A percentile compares a stretch with the other conserved stretches of the same genome.
These are phyloP conservation scores for Penicillium roqueforti DNA, from an alignment of 495 filamentous ascomycete genomes.

Conservation along the genomic window DNA sequence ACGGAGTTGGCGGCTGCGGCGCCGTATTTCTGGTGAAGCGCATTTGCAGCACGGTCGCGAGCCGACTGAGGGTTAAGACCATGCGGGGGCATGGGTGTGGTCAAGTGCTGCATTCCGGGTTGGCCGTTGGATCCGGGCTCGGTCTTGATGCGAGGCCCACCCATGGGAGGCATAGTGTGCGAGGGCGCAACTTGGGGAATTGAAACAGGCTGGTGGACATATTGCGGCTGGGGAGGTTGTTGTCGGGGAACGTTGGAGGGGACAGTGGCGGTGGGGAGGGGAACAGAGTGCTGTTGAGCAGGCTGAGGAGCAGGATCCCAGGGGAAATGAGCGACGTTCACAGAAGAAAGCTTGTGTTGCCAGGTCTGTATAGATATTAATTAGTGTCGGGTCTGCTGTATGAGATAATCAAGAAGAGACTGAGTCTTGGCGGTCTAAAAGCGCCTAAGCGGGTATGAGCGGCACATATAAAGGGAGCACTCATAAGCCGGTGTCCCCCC, in stretches of 20 bases:
- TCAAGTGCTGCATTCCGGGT: conserved; percentile 38
- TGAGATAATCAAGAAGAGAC: conserved; percentile 12
- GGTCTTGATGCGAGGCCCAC: conserved; percentile 60
- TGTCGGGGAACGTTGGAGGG: conserved; percentile 57
- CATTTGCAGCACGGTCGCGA: conserved; percentile 60
- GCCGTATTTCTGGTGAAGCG: conserved; percentile 68
- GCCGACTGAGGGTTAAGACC: conserved; percentile 49
- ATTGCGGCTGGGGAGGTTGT: conserved; percentile 30
- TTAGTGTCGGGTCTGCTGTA: conserved; percentile 12
- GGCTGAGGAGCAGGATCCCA: conserved; percentile 77
- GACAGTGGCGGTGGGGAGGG: conserved; percentile 47
- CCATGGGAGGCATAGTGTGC: conserved; percentile 23
- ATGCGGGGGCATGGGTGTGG: conserved; percentile 33
- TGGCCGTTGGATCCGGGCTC: conserved; percentile 61
- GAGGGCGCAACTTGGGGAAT: conserved; percentile 32
- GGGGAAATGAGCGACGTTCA: conserved; percentile 81
- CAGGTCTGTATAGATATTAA: conserved; percentile 61
- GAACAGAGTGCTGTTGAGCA: conserved; percentile 38
- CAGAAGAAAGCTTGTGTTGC: conserved; percentile 81
- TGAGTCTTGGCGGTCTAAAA: conserved; percentile 30
- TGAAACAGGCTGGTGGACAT: conserved; percentile 29
- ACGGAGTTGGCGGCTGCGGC: conserved; percentile 65
- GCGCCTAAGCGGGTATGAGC: conserved; percentile 32
- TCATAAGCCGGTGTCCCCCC: conserved; percentile 41
- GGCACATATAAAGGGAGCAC: conserved; percentile 42